Evolutionary conservation across 2,329 filamentous ascomycete species (phyloP).

Genomic region (Cryphonectria carpinicola): DNA sequence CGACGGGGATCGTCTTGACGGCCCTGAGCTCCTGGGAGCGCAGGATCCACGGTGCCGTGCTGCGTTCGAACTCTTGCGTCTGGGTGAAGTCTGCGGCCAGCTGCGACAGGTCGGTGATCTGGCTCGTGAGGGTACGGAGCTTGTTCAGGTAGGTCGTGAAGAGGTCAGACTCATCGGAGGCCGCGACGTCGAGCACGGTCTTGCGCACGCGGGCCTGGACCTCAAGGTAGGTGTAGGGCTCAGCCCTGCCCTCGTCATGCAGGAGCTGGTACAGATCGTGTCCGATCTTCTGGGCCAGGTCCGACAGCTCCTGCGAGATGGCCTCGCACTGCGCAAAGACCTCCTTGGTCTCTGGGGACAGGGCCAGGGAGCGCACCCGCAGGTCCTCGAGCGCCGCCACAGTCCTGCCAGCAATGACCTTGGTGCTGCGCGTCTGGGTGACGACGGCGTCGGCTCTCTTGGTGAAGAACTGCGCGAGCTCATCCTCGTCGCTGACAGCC

Average conservation of each 20-base stretch:
- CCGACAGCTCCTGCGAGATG: constrained; percentile 66
- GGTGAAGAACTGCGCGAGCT: constrained; percentile 64
- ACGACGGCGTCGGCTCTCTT: constrained; percentile 74
- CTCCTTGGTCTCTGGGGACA: constrained; percentile 68
- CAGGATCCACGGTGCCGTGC: constrained; percentile 78
- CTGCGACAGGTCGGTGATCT: constrained; percentile 71
- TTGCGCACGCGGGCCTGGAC: constrained; percentile 65
- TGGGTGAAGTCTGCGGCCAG: constrained; percentile 72
- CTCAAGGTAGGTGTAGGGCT: constrained; percentile 69
- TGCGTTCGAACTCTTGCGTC: constrained; percentile 78
- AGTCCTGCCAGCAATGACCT: constrained; percentile 81
- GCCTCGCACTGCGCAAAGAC: constrained; percentile 72
- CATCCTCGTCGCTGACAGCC: constrained; percentile 63
- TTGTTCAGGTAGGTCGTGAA: constrained; percentile 71
- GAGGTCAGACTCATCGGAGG: constrained; percentile 66
- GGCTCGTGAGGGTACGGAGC: constrained; percentile 65
- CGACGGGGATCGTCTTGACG: constrained; percentile 79
- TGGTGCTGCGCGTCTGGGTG: constrained; percentile 77
- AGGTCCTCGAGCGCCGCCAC: constrained; percentile 78
- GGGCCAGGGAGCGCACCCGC: constrained; percentile 72
- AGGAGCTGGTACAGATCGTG: constrained; percentile 67
- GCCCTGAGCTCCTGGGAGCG: constrained; percentile 80
- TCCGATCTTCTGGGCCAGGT: constrained; percentile 69
- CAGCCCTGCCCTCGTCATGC: constrained; percentile 71
- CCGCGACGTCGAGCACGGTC: constrained; percentile 56